Evolutionary conservation across 129 eudicot genomes (phyloP), one percentile per base, ranked within the genome.

Genomic region (Escallonia rubra): DNA sequence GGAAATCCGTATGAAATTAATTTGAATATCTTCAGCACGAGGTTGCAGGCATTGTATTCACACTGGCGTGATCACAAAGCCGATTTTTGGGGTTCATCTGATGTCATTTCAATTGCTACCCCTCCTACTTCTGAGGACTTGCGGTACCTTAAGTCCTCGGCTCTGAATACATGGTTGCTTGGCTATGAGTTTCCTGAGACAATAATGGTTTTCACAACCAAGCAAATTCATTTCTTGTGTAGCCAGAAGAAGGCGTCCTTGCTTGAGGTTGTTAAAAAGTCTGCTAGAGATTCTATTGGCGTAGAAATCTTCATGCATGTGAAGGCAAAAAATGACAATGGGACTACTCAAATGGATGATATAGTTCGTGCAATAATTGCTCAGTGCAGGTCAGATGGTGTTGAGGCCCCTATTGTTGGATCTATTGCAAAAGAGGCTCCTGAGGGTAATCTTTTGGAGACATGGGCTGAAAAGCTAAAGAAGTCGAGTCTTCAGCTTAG

Each of bases 171-270:
- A 10, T 86, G 93, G 93, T 56, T 86, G 43, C 71, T 86, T 5
- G 93, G 93, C 7, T 86, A 86, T 12, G 93, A 86, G 54, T 86
- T 86, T 49, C 93, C 93, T 10, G 93, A 86, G 67, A 86, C 88
- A 15, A 80, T 86, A 12, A 86, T 86, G 88, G 86, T 86, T 43
- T 86, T 86, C 66, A 72, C 76, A 11, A 73, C 71, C 54, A 82
- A 86, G 69, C 86, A 82, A 74, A 79, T 86, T 11, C 88, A 86
- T 80, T 86, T 86, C 66, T 71, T 86, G 68, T 82, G 93, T 68
- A 79, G 83, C 65, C 83, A 68, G 69, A 86, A 86, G 83, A 86
- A 86, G 57, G 84, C 83, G 38, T 65, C 83, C 41, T 51, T 86
- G 58, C 70, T 86, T 23, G 80, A 73, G 8, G 84, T 72, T 42